Evolutionary conservation across 192 early-diverging fungal species (phyloP).

Genomic region (Ambispora gerdemannii): DNA sequence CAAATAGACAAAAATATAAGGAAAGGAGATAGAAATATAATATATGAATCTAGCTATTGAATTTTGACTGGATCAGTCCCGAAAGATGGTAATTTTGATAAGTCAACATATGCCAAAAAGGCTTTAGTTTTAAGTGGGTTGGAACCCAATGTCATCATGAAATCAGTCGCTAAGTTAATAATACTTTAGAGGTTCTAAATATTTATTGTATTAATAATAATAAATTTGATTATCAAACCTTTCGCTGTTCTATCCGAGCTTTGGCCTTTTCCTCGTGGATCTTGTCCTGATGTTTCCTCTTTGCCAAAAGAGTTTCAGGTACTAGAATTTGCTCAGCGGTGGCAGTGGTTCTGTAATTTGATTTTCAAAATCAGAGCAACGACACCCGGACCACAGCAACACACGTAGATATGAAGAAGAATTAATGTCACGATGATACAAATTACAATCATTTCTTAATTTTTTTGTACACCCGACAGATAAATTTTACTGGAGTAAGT

Average conservation of each 20-base stretch:
- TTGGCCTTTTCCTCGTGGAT: constrained; percentile 58
- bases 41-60: background rate
- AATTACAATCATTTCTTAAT: background rate
- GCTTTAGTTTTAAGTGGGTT: constrained; percentile 40
- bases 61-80: constrained; percentile 57
- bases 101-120: constrained; percentile 45
- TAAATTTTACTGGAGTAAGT: background rate
- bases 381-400: background rate
- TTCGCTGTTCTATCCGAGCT: constrained; percentile 49
- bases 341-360: constrained; percentile 48
- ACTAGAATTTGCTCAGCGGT: constrained; percentile 70
- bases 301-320: constrained; percentile 87
- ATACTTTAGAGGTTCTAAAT: too few relatives aligned
- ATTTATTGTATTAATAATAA: constrained; percentile 42
- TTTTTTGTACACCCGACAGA: background rate
- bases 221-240: constrained; percentile 42
- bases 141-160: constrained; percentile 47
- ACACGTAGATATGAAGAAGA: background rate
- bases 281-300: constrained; percentile 76
- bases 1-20: constrained; percentile 5
- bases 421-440: background rate
- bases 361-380: background rate
- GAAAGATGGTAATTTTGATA: constrained; percentile 69
- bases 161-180: too few relatives aligned
- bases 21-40: background rate